A percentile compares a stretch with the other conserved stretches of the same genome.
Conservation (phyloP, 1,139 yeast species). For the Candida sanyaensis region DNA sequence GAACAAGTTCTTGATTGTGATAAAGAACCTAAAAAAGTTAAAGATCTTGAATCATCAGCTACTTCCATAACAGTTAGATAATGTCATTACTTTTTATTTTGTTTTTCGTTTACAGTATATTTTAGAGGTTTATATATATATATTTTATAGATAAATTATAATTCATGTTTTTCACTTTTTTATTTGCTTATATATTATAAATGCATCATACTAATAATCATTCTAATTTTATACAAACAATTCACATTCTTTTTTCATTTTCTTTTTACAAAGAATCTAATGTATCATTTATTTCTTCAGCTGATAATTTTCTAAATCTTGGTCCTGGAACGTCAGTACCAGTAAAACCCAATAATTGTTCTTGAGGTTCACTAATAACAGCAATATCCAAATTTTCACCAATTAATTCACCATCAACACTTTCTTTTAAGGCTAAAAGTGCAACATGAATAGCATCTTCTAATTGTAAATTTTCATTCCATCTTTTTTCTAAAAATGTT, state of each 20-base stretch:
- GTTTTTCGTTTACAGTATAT: not conserved
- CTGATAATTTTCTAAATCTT: constrained; percentile 76
- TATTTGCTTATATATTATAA: not conserved
- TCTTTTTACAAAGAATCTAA: constrained; percentile 72
- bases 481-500: constrained; percentile 95
- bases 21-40: constrained; percentile 6
- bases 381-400: constrained; percentile 96
- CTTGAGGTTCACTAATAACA: constrained; percentile 82
- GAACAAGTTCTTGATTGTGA: constrained; percentile 17
- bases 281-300: constrained; percentile 95
- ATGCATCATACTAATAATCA: not conserved
- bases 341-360: constrained; percentile 76
- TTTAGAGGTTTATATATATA: not conserved
- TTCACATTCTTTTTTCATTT: not conserved
- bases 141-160: not conserved
- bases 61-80: constrained; percentile 10
- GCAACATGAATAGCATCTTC: constrained; percentile 99
- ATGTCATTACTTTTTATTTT: not conserved
- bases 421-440: constrained; percentile 87
- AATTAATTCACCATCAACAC: constrained; percentile 97
- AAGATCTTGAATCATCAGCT: constrained; percentile 15
- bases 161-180: not conserved
- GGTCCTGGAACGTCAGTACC: constrained; percentile 89
- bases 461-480: constrained; percentile 94
- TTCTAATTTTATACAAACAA: not conserved